phyloP scores from a whole-genome alignment of 202 grass and related monocot species.

The Schoenoplectus tabernaemontani region DNA sequence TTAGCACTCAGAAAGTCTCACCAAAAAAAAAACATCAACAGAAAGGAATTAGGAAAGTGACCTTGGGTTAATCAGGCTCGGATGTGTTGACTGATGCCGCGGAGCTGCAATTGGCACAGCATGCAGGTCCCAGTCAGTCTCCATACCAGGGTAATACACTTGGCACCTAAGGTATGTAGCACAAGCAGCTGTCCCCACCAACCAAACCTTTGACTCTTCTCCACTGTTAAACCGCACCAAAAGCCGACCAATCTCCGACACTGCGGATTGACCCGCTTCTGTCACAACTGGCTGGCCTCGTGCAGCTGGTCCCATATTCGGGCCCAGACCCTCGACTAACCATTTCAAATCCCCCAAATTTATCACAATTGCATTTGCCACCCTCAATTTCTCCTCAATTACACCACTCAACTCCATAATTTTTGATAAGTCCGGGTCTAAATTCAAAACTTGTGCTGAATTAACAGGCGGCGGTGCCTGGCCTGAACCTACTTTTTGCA shows the following conservation, averaged over 20 bases:
- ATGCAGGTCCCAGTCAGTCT: constrained; percentile 77
- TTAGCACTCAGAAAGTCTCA: too few species aligned
- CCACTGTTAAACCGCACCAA: constrained; percentile 29
- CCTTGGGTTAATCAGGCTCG: constrained; percentile 37
- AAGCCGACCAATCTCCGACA: constrained; percentile 56
- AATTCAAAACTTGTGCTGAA: constrained; percentile 40
- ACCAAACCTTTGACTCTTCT: constrained; percentile 37
- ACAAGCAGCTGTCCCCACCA: constrained; percentile 48
- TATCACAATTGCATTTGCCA: constrained; percentile 41
- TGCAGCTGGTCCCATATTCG: background rate
- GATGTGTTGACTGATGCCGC: constrained; percentile 6
- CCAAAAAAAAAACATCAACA: background rate
- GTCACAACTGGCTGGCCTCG: constrained; percentile 22
- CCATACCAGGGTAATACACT: constrained; percentile 57
- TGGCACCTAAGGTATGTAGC: constrained; percentile 71
- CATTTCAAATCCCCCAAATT: constrained; percentile 84
- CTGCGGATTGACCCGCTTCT: constrained; percentile 39
- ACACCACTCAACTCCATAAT: constrained; percentile 34
- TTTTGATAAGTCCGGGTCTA: constrained; percentile 44
- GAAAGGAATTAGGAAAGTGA: background rate
- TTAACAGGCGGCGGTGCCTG: constrained; percentile 22
- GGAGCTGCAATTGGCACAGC: constrained; percentile 44
- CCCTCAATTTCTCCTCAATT: constrained; percentile 33
- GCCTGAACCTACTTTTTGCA: constrained; percentile 40
- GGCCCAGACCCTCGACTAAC: constrained; percentile 37